Base-by-base conservation (phyloP, 257 asterid genomes). In the Primulina huaijiensis region DNA sequence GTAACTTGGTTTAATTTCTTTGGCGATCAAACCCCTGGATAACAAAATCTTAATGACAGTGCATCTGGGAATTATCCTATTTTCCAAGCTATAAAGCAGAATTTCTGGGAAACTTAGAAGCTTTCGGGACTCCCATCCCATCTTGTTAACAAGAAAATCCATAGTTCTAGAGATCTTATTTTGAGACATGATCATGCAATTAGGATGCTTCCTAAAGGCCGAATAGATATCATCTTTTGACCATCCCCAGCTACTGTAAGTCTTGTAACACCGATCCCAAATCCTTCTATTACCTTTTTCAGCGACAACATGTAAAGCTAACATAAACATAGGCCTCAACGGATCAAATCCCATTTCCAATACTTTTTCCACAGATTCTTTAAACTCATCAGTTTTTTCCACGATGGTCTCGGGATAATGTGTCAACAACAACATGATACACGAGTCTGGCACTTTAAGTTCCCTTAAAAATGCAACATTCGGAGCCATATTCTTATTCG, bases 61-160 rank as follows among this genome's bases (percentile, higher is more conserved):
- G 19, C 76, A 64, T 63, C 76, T 63, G 27, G 76, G 76, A 5
- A 62, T 63, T 50, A 72, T 72, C 76, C 64, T 33, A 29, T 72
- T 72, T 55, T 72, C 76, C 70, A 72, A 52, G 34, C 27, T 72
- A 25, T n/a, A 58, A 8, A 7, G 6, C 14, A 69, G 58, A 57
- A 58, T 29, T 6, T 7, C 29, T 0, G 73, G 66, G 34, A 14
- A 57, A 3, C 20, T 8, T 14, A 12, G 27, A 35, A 69, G 17
- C 25, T 7, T 21, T 29, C 19, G 29, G 40, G 38, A 37, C 2
- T 69, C 21, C 59, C 58, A 59, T 3, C 66, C 73, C 66, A 58
- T 58, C 55, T 58, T 69, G n/a, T 57, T 58, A 7, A 58, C 66
- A 2, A 69, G 10, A 37, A 57, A 69, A 55, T 69, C 58, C 38